These are phyloP conservation scores for Pseudogymnoascus sp. DNA, from an alignment of 2,329 filamentous ascomycete species.

Conservation along the genomic window DNA sequence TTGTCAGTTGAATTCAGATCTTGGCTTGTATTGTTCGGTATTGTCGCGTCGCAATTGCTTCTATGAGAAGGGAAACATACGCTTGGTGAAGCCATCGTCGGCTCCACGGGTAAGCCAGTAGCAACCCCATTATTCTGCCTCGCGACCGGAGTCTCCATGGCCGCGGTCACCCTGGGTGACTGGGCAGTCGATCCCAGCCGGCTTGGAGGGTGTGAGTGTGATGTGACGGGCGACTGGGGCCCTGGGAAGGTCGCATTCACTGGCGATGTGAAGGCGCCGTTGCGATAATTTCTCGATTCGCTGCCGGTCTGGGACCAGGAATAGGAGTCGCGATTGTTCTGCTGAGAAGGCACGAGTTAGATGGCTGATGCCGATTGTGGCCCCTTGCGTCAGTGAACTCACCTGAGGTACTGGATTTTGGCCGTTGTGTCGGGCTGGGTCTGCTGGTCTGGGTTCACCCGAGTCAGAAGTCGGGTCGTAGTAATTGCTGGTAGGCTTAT, in stretches of 20 bases:
- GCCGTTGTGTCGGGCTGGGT: constrained; percentile 23
- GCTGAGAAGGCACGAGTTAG: not conserved
- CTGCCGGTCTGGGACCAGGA: constrained; percentile 34
- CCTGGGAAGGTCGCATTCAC: constrained; percentile 34
- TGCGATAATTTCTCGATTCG: constrained; percentile 42
- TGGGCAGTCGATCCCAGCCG: constrained; percentile 20
- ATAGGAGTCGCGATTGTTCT: constrained; percentile 44
- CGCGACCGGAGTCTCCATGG: constrained; percentile 41
- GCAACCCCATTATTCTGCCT: constrained; percentile 33
- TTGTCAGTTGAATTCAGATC: constrained; percentile 1
- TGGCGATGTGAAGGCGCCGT: constrained; percentile 42
- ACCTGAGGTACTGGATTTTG: constrained; percentile 25
- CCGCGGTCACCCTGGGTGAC: constrained; percentile 22
- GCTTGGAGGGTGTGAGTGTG: constrained; percentile 36
- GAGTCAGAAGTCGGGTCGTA: constrained; percentile 39
- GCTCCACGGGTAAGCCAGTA: constrained; percentile 18
- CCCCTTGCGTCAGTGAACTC: constrained; percentile 12
- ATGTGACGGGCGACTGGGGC: constrained; percentile 39
- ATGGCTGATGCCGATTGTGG: constrained; percentile 6
- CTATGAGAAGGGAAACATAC: constrained; percentile 16
- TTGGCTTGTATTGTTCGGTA: not conserved
- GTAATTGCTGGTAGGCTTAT: constrained; percentile 35
- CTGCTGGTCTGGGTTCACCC: constrained; percentile 31
- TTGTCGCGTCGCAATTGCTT: not conserved
- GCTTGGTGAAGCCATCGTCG: constrained; percentile 16